phyloP scores from a whole-genome alignment of 1,284 basidiomycete genomes.

The Ustilago nuda region DNA sequence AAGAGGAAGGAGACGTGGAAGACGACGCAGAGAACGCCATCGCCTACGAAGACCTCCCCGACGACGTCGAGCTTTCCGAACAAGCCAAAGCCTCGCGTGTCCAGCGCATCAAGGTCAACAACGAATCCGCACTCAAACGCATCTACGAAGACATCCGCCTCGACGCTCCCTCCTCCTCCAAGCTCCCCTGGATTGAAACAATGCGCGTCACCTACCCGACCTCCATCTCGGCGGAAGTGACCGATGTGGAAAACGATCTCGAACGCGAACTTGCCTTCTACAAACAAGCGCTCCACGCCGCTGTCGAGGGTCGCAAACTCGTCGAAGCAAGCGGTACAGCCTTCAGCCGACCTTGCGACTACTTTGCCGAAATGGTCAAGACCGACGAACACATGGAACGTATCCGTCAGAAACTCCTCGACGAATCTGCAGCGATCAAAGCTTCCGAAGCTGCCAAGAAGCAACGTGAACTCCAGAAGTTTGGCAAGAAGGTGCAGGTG shows the following conservation, averaged over 20 bases:
- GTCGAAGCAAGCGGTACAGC: constrained; percentile 81
- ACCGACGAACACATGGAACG: constrained; percentile 97
- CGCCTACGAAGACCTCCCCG: constrained; percentile 58
- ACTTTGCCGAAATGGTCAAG: constrained; percentile 99
- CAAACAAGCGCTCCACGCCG: constrained; percentile 90
- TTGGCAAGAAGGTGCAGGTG: constrained; percentile 93
- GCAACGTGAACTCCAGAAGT: constrained; percentile 96
- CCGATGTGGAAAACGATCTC: constrained; percentile 80
- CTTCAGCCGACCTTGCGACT: constrained; percentile 93
- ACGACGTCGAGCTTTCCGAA: constrained; percentile 54
- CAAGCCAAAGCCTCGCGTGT: constrained; percentile 50
- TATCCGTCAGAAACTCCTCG: constrained; percentile 87
- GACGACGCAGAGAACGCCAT: constrained; percentile 39
- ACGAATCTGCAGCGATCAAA: constrained; percentile 89
- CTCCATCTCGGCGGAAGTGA: constrained; percentile 73
- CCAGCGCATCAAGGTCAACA: constrained; percentile 66
- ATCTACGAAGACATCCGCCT: constrained; percentile 61
- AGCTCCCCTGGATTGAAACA: constrained; percentile 67
- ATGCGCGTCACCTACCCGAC: constrained; percentile 59
- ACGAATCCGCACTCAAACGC: constrained; percentile 57
- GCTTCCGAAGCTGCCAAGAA: constrained; percentile 90
- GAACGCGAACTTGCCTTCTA: constrained; percentile 97
- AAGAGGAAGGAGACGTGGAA: constrained; percentile 48
- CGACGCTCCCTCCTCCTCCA: constrained; percentile 43
- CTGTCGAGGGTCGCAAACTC: constrained; percentile 79